phyloP scores from a whole-genome alignment of 2,329 filamentous ascomycete genomes.

The Nemania serpens region DNA sequence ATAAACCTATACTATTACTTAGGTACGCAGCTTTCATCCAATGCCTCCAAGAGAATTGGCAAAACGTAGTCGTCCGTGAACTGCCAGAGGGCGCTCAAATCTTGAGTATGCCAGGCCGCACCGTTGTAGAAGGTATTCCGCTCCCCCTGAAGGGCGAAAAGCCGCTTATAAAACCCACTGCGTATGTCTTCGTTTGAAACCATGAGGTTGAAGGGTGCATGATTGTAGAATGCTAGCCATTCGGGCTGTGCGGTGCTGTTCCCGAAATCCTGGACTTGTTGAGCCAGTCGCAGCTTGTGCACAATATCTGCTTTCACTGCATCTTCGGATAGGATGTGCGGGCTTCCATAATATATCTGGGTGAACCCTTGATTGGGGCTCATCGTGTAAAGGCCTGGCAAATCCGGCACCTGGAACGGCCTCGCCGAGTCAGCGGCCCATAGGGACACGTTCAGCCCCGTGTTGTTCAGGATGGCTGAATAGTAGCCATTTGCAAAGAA shows the following conservation, averaged over 20 bases:
- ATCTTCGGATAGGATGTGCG: slow-evolving; percentile 5
- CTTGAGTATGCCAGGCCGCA: not conserved
- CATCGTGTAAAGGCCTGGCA: slow-evolving; percentile 7
- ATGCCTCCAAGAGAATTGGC: not conserved
- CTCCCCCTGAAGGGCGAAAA: slow-evolving; percentile 14
- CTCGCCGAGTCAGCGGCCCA: slow-evolving; percentile 17
- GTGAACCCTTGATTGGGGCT: not conserved
- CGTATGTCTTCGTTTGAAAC: slow-evolving; percentile 25
- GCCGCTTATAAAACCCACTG: slow-evolving; percentile 15
- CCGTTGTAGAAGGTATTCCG: not conserved
- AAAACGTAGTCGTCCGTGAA: not conserved
- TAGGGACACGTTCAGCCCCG: slow-evolving; percentile 26
- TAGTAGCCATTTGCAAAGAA: slow-evolving; percentile 6
- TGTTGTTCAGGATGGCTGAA: slow-evolving; percentile 42
- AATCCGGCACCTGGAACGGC: slow-evolving; percentile 12
- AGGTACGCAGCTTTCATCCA: not conserved
- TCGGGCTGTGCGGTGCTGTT: slow-evolving; percentile 6
- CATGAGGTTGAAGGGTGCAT: slow-evolving; percentile 26
- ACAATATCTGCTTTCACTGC: slow-evolving; percentile 21
- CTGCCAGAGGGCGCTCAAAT: not conserved
- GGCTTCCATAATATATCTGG: slow-evolving; percentile 21
- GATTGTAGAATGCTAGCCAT: slow-evolving; percentile 18
- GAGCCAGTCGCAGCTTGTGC: not conserved
- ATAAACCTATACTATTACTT: no score
- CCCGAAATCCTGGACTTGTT: not conserved